Percentiles rank a stretch among this genome's conserved stretches.
These are phyloP conservation scores for Leptosphaerulina australis DNA, from an alignment of 2,329 filamentous ascomycete genomes.

Conservation along the genomic window DNA sequence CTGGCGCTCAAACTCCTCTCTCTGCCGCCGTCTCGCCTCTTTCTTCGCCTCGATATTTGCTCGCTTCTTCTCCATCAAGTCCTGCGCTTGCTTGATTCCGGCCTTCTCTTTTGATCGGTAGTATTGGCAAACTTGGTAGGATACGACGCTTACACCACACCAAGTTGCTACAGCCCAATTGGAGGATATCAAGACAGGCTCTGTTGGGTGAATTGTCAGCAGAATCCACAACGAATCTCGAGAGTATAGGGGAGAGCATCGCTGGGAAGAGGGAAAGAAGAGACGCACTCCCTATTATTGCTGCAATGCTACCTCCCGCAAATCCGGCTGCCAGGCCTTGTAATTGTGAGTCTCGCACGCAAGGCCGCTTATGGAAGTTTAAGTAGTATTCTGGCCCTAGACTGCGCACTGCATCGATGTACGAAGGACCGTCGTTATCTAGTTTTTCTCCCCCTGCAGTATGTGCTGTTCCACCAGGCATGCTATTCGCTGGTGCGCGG, in stretches of 20 bases:
- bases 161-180: slow-evolving; percentile 89
- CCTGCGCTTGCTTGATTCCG: slow-evolving; percentile 84
- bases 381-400: slow-evolving; percentile 73
- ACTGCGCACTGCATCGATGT: slow-evolving; percentile 66
- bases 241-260: not conserved
- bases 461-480: slow-evolving; percentile 64
- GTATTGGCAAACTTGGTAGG: slow-evolving; percentile 85
- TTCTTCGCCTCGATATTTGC: slow-evolving; percentile 53
- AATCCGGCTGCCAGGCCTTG: slow-evolving; percentile 83
- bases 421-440: slow-evolving; percentile 46
- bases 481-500: slow-evolving; percentile 41
- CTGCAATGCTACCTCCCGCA: slow-evolving; percentile 73
- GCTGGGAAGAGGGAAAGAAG: not conserved
- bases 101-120: slow-evolving; percentile 74
- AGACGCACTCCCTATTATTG: slow-evolving; percentile 73
- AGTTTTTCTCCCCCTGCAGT: slow-evolving; percentile 62
- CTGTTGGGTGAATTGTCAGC: no score
- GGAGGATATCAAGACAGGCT: slow-evolving; percentile 68
- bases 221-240: no score
- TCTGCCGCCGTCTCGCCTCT: slow-evolving; percentile 52
- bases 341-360: slow-evolving; percentile 80
- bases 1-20: slow-evolving; percentile 50
- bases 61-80: slow-evolving; percentile 77
- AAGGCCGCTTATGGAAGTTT: slow-evolving; percentile 78
- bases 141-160: slow-evolving; percentile 68